Conservation (phyloP, 345 rosid species). For the Arabis hirsuta region DNA sequence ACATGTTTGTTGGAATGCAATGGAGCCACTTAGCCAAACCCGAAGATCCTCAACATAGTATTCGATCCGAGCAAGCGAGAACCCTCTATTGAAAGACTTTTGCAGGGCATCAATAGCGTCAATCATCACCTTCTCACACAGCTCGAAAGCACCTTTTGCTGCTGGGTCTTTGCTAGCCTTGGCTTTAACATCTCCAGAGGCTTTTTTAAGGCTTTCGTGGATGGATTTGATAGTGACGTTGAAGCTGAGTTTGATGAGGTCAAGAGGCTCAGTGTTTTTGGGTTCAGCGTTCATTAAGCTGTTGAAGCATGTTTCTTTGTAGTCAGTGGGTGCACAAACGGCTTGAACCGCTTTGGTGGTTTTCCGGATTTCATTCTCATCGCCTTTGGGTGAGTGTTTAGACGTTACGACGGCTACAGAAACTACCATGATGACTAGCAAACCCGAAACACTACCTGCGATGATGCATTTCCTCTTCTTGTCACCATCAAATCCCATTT, state of each 20-base stretch:
- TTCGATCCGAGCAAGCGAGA: conserved; percentile 45
- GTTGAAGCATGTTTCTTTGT: conserved; percentile 52
- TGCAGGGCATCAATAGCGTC: conserved; percentile 63
- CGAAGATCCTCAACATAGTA: conserved; percentile 55
- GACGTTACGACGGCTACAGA: conserved; percentile 52
- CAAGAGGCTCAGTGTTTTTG: conserved; percentile 57
- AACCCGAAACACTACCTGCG: conserved; percentile 52
- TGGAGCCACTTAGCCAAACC: conserved; percentile 77
- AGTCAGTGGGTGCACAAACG: conserved; percentile 71
- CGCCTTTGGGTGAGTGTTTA: background rate
- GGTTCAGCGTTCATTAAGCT: conserved; percentile 51
- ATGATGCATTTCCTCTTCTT: conserved; percentile 52
- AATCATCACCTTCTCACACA: conserved; percentile 57
- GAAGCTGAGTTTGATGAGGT: conserved; percentile 61
- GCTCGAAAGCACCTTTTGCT: conserved; percentile 56
- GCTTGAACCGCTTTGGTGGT: conserved; percentile 55
- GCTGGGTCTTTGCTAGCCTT: conserved; percentile 55
- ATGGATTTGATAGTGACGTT: conserved; percentile 51
- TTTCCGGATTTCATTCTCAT: conserved; percentile 13
- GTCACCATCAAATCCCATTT: conserved; percentile 33
- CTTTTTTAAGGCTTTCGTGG: conserved; percentile 47
- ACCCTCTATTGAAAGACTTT: conserved; percentile 47
- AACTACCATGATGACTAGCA: conserved; percentile 70
- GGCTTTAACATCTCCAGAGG: conserved; percentile 46
- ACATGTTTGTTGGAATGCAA: conserved; percentile 78